Evolutionary conservation across 495 filamentous ascomycete species (phyloP).

Genomic region (Xanthoparmelia taractica): DNA sequence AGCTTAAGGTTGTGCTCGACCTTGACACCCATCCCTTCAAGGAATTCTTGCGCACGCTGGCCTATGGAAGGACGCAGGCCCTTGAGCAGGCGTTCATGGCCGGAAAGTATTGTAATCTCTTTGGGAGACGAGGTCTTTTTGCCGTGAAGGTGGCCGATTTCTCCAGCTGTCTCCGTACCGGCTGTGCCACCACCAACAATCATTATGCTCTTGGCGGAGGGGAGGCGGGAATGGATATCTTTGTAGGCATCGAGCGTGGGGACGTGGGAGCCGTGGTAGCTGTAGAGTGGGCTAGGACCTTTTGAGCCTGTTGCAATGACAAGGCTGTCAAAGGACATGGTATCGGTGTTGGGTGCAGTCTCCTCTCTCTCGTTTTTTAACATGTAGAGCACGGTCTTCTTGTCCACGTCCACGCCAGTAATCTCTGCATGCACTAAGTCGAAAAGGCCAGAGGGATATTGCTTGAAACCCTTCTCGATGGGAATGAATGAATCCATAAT

Average conservation of each 20-base stretch:
- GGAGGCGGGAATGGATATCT: constrained; percentile 23
- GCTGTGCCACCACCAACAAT: constrained; percentile 28
- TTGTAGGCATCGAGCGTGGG: constrained; percentile 27
- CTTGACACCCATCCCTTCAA: constrained; percentile 46
- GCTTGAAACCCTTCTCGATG: constrained; percentile 31
- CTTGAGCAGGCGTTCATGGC: constrained; percentile 35
- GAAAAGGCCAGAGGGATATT: constrained; percentile 30
- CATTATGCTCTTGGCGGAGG: constrained; percentile 24
- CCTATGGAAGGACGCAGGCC: constrained; percentile 31
- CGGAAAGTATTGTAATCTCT: constrained; percentile 43
- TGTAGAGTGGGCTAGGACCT: constrained; percentile 26
- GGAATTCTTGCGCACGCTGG: constrained; percentile 33
- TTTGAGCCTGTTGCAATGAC: constrained; percentile 34
- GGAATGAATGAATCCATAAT: constrained; percentile 41
- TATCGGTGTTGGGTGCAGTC: constrained; percentile 6
- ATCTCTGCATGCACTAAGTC: constrained; percentile 35
- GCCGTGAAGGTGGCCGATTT: constrained; percentile 21
- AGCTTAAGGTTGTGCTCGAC: constrained; percentile 38
- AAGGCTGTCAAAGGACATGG: constrained; percentile 32
- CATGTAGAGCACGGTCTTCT: constrained; percentile 26
- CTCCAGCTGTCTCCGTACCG: constrained; percentile 29
- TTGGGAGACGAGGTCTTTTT: constrained; percentile 31
- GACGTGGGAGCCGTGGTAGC: constrained; percentile 26
- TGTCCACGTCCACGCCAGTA: constrained; percentile 21
- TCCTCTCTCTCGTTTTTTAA: constrained; percentile 21